Base-by-base conservation (phyloP, 768 basidiomycete genomes). In the Russula compacta region DNA sequence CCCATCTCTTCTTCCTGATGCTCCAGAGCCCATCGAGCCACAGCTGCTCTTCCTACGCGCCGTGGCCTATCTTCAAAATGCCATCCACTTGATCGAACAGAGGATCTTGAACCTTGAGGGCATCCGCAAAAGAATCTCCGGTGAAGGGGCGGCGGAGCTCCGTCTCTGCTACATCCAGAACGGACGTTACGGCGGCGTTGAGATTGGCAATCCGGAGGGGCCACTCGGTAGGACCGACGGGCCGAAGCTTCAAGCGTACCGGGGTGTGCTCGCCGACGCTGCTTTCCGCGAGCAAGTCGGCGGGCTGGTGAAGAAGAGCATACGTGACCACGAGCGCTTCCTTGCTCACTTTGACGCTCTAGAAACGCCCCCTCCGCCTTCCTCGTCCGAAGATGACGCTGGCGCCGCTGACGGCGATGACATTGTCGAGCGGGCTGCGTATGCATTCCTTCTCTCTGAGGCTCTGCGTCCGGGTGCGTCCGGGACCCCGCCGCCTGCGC, bases 11-110 rank as follows among this genome's bases (percentile, higher is more conserved):
- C 79, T 83, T 4, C 85, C 87, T 5, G 84, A 87, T 64, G 86
- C 89, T 11, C 92, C 92, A 0, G 89, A 92, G 59, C 89, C 93
- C 40, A 83, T 94, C 58, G 92, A 95, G 69, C 85, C 84, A 0
- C 92, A 94, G 68, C 75, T 89, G 24, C 73, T 92, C 86, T 95
- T 95, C 74, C 76, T 91, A 33, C 85, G 92, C 49, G 92, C 87
- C 3, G 85, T 89, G 3, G 84, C 91, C 3, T 86, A 89, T 72
- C 78, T 94, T 3, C 89, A 91, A 66, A 85, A 92, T 33, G 89
- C 88, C 0, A 75, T 91, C 4, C 77, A 78, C 69, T 74, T 90
- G 33, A 86, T 94, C 64, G 92, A 95, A 71, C 74, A 77, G 35
- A 83, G 83, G 0, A 79, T 91, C 6, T 73, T 94, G 62, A 74